phyloP scores from a whole-genome alignment of 139 green algal genomes.

The Haematococcus lacustris region DNA sequence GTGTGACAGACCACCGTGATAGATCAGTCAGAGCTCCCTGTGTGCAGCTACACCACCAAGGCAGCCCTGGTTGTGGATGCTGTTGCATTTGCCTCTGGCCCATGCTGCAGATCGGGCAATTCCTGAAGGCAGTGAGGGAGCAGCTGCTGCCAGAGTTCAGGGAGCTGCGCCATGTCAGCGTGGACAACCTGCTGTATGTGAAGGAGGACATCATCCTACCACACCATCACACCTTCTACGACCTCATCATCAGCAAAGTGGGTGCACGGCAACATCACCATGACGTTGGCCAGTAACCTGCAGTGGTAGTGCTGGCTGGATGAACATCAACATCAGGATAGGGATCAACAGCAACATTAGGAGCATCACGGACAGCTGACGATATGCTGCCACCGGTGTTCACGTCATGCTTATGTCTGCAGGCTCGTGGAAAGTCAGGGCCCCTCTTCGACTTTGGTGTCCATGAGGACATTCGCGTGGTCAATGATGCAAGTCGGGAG shows the following conservation, averaged over 20 bases:
- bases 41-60: no score
- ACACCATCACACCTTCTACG: conserved; percentile 87
- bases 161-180: conserved; percentile 61
- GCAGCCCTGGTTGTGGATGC: background rate
- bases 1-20: no score
- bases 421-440: conserved; percentile 80
- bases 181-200: conserved; percentile 92
- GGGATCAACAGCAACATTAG: no score
- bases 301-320: no score
- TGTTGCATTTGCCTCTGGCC: background rate
- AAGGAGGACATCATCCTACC: conserved; percentile 65
- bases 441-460: conserved; percentile 95
- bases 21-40: no score
- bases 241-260: conserved; percentile 86
- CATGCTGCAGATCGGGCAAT: conserved; percentile 54
- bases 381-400: no score
- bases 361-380: no score
- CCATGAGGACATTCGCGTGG: conserved; percentile 74
- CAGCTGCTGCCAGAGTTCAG: conserved; percentile 82
- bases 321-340: no score
- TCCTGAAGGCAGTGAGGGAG: conserved; percentile 81
- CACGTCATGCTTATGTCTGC: no score
- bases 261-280: no score
- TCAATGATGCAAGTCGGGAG: conserved; percentile 76
- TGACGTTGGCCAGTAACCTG: no score